Evolutionary conservation across 345 rosid genomes (phyloP), one percentile per base, ranked within the genome.

Genomic region (Cardamine chenopodiifolia): DNA sequence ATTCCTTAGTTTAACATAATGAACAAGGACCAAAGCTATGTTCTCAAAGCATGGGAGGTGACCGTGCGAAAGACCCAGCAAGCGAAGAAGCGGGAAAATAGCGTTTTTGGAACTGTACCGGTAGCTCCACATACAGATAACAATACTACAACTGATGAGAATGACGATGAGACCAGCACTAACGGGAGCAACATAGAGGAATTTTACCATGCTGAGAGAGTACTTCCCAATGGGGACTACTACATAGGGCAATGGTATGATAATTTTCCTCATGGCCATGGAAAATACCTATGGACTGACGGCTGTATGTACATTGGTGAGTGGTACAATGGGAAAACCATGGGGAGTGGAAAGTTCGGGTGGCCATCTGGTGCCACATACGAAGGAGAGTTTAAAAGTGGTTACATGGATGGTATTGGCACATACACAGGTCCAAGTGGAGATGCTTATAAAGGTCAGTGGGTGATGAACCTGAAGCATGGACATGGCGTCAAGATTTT

Each of bases 341-440:
- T 81, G 93, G 98, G 98, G 22, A 78, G 59, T 37, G 98, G 98
- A 4, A 80, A 88, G 81, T 94, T 94, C 7, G 86, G 88, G 49
- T 94, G 98, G 98, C 98, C 98, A 1, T 86, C 89, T 2, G 98
- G 98, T 6, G 94, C 96, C 0, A 76, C 84, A 7, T 94, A 94
- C 8, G 97, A 91, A 44, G 98, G 97, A n/a, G 96, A 94, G 44
- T 94, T 91, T 83, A 94, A 90, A 62, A 85, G 82, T 14, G 97
- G 96, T 18, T 91, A 85, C 68, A 94, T 94, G 97, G 96, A 94
- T 58, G 98, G 98, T 4, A 78, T 32, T 7, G 98, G 98, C 3
- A 81, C 84, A 6, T 94, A 91, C 40, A 85, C 84, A 0, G 89
- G 89, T 13, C 67, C 86, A 0, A 77, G 83, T 58, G 96, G 97